A percentile compares a stretch with the other conserved stretches of the same genome.
Evolutionary conservation across 345 rosid species (phyloP).

Genomic region (Arabidopsis thaliana): TAIR10.1 NC_003076.8:23917501-23918000

Average conservation of each 20-base stretch:
- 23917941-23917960: slow-evolving; percentile 67
- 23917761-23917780: slow-evolving; percentile 39
- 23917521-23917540: slow-evolving; percentile 98
- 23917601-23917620: neutral
- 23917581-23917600: neutral
- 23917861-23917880: slow-evolving; percentile 64
- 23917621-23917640: slow-evolving; percentile 20
- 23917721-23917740: slow-evolving; percentile 39
- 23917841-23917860: neutral
- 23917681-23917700: neutral
- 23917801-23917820: slow-evolving; percentile 3
- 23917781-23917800: slow-evolving; percentile 24
- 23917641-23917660: slow-evolving; percentile 22
- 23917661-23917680: neutral
- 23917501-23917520: slow-evolving; percentile 96
- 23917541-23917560: slow-evolving; percentile 94
- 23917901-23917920: slow-evolving; percentile 92
- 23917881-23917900: slow-evolving; percentile 84
- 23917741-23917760: neutral
- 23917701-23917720: slow-evolving; percentile 17
- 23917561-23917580: slow-evolving; percentile 47
- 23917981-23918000: neutral
- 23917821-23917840: slow-evolving; percentile 22
- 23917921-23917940: slow-evolving; percentile 54
- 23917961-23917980: slow-evolving; percentile 56